Percentiles rank a stretch among this genome's conserved stretches.
Evolutionary conservation across 1,284 basidiomycete genomes (phyloP).

Genomic region (Testicularia cyperi): DNA sequence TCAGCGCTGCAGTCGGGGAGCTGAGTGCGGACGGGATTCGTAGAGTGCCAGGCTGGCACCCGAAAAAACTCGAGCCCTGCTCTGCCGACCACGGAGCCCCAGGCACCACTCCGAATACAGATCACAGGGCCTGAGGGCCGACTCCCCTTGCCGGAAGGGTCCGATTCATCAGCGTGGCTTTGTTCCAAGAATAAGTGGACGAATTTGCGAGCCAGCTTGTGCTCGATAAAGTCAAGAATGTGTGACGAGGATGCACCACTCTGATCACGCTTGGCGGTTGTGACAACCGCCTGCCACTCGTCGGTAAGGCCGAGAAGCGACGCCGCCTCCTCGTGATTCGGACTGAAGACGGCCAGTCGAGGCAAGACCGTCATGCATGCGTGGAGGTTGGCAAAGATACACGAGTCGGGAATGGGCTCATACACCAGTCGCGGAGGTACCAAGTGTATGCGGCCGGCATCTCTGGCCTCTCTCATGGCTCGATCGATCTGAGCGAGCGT

Average conservation of each 20-base stretch:
- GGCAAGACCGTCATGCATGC: constrained; percentile 69
- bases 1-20: constrained; percentile 1
- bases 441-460: constrained; percentile 66
- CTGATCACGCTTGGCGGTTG: not conserved
- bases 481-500: constrained; percentile 70
- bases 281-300: constrained; percentile 11
- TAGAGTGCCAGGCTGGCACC: constrained; percentile 30
- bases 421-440: constrained; percentile 67
- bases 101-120: constrained; percentile 37
- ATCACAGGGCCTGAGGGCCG: constrained; percentile 26
- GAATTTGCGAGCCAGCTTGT: constrained; percentile 11
- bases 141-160: not conserved
- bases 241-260: not conserved
- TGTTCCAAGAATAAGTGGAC: too few relatives aligned
- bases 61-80: constrained; percentile 10
- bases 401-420: constrained; percentile 74
- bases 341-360: constrained; percentile 67
- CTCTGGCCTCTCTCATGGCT: constrained; percentile 48
- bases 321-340: constrained; percentile 64
- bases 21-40: not conserved
- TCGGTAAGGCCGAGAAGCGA: constrained; percentile 51
- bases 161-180: too few relatives aligned
- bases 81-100: constrained; percentile 35
- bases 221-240: constrained; percentile 15
- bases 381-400: constrained; percentile 68